phyloP scores from a whole-genome alignment of 345 rosid species.

The Geranium rotundifolium region DNA sequence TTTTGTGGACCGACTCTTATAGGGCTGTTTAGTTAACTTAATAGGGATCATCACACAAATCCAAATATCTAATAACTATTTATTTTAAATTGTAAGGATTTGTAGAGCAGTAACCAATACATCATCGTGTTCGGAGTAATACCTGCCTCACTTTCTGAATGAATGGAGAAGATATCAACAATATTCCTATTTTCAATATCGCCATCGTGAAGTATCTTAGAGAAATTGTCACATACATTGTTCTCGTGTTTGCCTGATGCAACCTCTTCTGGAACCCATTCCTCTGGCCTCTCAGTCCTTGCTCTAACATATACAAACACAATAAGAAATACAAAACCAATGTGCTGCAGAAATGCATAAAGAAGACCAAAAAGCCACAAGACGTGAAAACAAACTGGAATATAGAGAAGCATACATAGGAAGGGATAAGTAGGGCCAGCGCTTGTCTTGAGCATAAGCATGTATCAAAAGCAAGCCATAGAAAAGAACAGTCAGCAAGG shows the following conservation, averaged over 20 bases:
- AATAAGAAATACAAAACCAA: conserved; percentile 3
- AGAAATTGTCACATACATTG: conserved; percentile 27
- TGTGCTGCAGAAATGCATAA: neutral
- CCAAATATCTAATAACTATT: neutral
- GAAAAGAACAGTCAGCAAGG: conserved; percentile 70
- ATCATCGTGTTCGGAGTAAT: neutral
- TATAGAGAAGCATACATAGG: conserved; percentile 45
- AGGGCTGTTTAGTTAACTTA: neutral
- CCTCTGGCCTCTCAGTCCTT: conserved; percentile 81
- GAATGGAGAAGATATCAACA: conserved; percentile 84
- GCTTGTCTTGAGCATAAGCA: conserved; percentile 91
- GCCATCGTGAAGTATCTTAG: conserved; percentile 26
- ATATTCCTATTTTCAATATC: conserved; percentile 37
- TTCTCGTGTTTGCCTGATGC: conserved; percentile 19
- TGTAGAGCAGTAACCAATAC: neutral
- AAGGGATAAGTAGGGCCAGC: conserved; percentile 84
- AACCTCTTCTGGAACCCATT: conserved; percentile 82
- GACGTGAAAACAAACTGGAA: neutral
- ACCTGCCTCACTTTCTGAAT: conserved; percentile 45
- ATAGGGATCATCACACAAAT: neutral
- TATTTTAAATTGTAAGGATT: neutral
- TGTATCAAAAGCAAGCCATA: conserved; percentile 61
- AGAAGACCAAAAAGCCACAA: neutral
- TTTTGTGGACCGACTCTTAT: neutral
- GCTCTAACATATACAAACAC: conserved; percentile 16